Evolutionary conservation across 768 basidiomycete genomes (phyloP), one percentile per base, ranked within the genome.

Genomic region (Termitomyces sp.): DNA sequence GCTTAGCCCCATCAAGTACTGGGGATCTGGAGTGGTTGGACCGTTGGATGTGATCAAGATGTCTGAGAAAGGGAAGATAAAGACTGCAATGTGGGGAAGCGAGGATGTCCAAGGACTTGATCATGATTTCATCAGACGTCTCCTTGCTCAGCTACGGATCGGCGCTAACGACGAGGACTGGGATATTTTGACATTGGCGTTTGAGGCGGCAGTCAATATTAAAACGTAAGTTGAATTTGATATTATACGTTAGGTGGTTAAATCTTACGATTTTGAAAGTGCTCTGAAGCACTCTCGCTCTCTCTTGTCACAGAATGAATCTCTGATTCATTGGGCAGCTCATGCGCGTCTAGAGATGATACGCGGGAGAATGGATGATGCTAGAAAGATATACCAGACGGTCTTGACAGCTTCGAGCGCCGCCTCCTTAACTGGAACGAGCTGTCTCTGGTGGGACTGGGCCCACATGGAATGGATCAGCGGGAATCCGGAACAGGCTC

Each of bases 381-480:
- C 89, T 14, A 79, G 90, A 32, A 93, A 91, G 64, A 76, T 94
- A 3, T 94, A 89, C 68, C 78, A 85, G 61, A 84, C 85, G 1
- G 75, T 88, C 7, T 78, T 90, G 19, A 71, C 77, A 41, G 72
- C 79, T 6, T 73, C 82, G 1, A 71, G 75, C 3, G 69, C 72
- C 25, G 51, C 68, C 16, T 64, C 69, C 11, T 68, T 71, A 32
- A 64, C 65, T 5, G 78, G 73, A 32, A 64, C 70, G 16, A 73
- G 78, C 21, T 68, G 67, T 55, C 66, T 93, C 58, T 93, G 88
- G 88, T 91, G 85, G 84, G 82, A 86, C 62, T 93, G 89, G 88
- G 87, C 85, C 1, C 86, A 93, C 63, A 79, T 90, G 79, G 90
- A 91, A 68, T 94, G 91, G 91, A 66, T 90, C 11, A 67, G 73